Evolutionary conservation across 768 basidiomycete genomes (phyloP).

Genomic region (Leccinum barrowsii): DNA sequence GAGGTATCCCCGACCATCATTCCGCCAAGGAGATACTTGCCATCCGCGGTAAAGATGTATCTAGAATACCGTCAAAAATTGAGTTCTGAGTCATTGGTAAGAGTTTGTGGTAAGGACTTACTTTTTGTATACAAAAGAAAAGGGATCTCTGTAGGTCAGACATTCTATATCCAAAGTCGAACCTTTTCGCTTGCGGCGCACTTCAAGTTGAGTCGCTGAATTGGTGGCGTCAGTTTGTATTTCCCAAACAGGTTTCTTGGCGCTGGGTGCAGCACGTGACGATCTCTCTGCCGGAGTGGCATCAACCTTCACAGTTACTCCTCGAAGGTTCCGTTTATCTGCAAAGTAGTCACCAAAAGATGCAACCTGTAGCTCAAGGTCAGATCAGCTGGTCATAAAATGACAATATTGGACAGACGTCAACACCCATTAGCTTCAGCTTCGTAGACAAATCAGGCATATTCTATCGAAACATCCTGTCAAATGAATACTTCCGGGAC

Average conservation of each 20-base stretch:
- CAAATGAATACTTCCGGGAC: background rate
- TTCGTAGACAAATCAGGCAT: constrained; percentile 69
- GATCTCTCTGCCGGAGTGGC: background rate
- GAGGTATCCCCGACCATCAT: constrained; percentile 78
- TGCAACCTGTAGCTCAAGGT: constrained; percentile 40
- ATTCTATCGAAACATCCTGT: constrained; percentile 32
- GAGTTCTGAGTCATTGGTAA: background rate
- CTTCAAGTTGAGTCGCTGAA: background rate
- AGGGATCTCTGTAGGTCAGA: constrained; percentile 69
- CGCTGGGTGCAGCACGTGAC: background rate
- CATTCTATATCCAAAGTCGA: constrained; percentile 41
- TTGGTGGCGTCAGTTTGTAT: constrained; percentile 22
- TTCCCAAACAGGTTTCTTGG: background rate
- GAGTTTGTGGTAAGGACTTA: constrained; percentile 6
- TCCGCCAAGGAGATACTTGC: constrained; percentile 68
- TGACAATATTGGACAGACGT: constrained; percentile 33
- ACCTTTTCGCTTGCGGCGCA: background rate
- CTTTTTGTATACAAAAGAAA: constrained; percentile 71
- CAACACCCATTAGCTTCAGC: constrained; percentile 55
- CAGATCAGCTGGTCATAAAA: background rate
- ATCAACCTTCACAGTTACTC: background rate
- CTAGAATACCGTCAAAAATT: constrained; percentile 17
- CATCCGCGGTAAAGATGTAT: constrained; percentile 69
- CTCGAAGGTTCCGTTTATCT: constrained; percentile 38
- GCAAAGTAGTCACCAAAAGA: constrained; percentile 74